Base-by-base conservation (phyloP, 768 basidiomycete genomes). In the Pisolithus marmoratus region DNA sequence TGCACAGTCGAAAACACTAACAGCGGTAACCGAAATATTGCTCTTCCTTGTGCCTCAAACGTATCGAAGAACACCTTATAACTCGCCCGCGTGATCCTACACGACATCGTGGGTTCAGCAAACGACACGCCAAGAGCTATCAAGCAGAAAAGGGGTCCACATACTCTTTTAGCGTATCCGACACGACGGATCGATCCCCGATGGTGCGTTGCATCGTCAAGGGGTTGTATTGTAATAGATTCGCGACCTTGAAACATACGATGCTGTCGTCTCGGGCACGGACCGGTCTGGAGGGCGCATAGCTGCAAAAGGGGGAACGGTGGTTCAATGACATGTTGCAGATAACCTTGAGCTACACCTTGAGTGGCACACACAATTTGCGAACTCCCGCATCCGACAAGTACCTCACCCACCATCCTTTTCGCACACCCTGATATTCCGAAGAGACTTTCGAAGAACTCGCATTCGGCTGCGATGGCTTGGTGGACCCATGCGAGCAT, bases 191-290 rank as follows among this genome's bases (percentile, higher is more conserved):
- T 3, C 87, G 74, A n/a, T 81, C 77, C 0, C 96, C 96, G 41
- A 97, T 85, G 2, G 94, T 97, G 45, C 91, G 78, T 47, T 82
- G 79, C 93, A 99, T 96, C 5, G 94, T 97, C 27, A 93, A 68
- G 63, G 85, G 73, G 66, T 98, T 98, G 64, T 98, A 99, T 58
- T 95, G 91, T 8, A 99, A 70, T 19, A 98, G 74, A 60, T 95
- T 96, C 45, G 92, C 86, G 48, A 98, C 84, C 66, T 91, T 94
- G 73, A 93, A 99, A 0, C 89, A 83, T 42, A 87, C 81, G 52
- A 98, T 92, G 54, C 87, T 85, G 58, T 90, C 94, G 68, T 97
- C 94, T 64, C 98, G 95, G 1, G 87, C 90, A 38, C 87, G 82
- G 29, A 96, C n/a, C 82, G 3, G 94, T 96, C 65, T 98, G 94